Evolutionary conservation across 2,329 filamentous ascomycete genomes (phyloP).

Genomic region (Neofusicoccum laricinum): DNA sequence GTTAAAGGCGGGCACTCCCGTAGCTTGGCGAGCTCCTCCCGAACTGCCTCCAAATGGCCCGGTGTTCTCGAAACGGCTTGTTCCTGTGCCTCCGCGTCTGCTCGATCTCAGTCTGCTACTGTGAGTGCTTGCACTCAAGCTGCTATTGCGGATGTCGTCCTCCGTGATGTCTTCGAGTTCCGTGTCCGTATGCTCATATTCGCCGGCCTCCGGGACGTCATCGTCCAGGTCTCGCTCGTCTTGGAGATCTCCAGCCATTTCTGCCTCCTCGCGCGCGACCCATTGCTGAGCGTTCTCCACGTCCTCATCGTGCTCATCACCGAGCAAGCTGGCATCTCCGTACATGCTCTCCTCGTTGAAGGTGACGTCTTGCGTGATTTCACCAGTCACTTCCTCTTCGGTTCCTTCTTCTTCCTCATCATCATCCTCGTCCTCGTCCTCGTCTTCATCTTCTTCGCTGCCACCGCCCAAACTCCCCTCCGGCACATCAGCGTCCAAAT

Average conservation of each 20-base stretch:
- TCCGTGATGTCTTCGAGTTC: conserved; percentile 40
- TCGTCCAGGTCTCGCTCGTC: conserved; percentile 50
- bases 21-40: conserved; percentile 1
- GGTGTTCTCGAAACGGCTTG: background rate
- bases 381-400: conserved; percentile 40
- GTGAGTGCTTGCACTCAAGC: background rate
- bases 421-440: conserved; percentile 27
- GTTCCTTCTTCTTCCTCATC: conserved; percentile 48
- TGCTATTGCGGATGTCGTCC: conserved; percentile 17
- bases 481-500: conserved; percentile 46
- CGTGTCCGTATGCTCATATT: conserved; percentile 55
- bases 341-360: conserved; percentile 48
- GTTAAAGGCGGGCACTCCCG: conserved; percentile 7
- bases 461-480: conserved; percentile 13
- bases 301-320: conserved; percentile 24
- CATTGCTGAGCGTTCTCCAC: conserved; percentile 30
- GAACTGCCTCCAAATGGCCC: background rate
- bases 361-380: conserved; percentile 40
- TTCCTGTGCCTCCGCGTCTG: background rate
- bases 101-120: background rate
- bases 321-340: conserved; percentile 44
- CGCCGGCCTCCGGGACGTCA: conserved; percentile 50
- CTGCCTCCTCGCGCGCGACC: conserved; percentile 45
- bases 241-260: conserved; percentile 45
- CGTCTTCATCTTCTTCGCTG: conserved; percentile 42